Evolutionary conservation across 2,329 filamentous ascomycete genomes (phyloP).

Genomic region (Fusarium agapanthi): DNA sequence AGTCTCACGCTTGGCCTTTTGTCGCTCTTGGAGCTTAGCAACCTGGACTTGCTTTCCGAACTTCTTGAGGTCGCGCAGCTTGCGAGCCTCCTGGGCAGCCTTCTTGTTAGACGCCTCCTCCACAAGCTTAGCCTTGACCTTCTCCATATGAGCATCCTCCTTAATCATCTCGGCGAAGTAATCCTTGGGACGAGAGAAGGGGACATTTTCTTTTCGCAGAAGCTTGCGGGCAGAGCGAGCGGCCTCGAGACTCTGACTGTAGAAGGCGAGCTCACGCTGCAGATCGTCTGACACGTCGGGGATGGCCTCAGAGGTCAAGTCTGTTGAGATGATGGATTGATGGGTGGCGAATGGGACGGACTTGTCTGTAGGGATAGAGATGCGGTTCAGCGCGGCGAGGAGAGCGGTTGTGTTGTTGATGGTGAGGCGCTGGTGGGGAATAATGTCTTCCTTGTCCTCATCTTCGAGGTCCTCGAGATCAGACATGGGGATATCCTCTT

Average conservation of each 20-base stretch:
- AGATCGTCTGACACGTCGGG: constrained; percentile 90
- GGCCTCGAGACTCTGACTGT: constrained; percentile 85
- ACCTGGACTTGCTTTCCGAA: constrained; percentile 99
- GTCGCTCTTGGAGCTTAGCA: constrained; percentile 92
- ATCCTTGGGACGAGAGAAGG: constrained; percentile 89
- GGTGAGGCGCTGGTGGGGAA: constrained; percentile 90
- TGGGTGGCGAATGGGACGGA: constrained; percentile 83
- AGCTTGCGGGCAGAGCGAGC: constrained; percentile 76
- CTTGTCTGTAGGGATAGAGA: constrained; percentile 70
- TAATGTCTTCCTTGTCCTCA: constrained; percentile 84
- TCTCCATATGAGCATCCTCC: constrained; percentile 97
- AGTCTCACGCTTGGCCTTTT: constrained; percentile 90
- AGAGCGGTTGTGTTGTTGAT: constrained; percentile 97
- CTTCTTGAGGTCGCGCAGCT: constrained; percentile 95
- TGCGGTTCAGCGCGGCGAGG: constrained; percentile 79
- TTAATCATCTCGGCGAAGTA: constrained; percentile 99
- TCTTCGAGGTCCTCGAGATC: constrained; percentile 82
- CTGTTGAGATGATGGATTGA: constrained; percentile 76
- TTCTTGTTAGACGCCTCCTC: constrained; percentile 94
- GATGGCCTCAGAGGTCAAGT: constrained; percentile 72
- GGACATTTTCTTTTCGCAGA: constrained; percentile 81
- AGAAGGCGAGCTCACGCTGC: constrained; percentile 90
- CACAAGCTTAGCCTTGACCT: constrained; percentile 91
- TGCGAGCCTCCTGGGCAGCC: constrained; percentile 88
- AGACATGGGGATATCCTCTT: constrained; percentile 89